These are phyloP conservation scores for Helicocarpus griseus DNA, from an alignment of 2,329 filamentous ascomycete genomes.

Conservation along the genomic window DNA sequence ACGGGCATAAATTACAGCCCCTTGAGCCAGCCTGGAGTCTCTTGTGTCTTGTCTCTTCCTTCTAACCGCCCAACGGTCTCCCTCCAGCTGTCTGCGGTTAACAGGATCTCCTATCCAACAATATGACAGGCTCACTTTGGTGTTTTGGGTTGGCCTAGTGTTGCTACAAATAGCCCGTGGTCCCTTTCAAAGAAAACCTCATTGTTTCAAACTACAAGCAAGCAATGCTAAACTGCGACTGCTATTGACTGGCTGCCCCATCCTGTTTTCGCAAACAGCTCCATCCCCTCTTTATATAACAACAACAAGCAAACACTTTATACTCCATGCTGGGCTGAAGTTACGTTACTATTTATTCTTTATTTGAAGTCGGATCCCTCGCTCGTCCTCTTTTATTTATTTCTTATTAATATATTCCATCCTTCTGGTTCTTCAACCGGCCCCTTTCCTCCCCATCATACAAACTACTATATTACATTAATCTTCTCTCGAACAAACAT, in stretches of 20 bases:
- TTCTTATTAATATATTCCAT: not conserved
- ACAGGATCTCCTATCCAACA: not conserved
- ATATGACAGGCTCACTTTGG: not conserved
- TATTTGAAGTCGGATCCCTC: not conserved
- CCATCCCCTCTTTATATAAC: too few relatives aligned
- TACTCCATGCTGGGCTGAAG: not conserved
- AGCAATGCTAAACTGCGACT: not conserved
- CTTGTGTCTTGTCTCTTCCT: too few relatives aligned
- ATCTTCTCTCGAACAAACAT: not conserved
- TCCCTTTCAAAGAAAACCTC: not conserved
- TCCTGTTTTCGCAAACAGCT: too few relatives aligned
- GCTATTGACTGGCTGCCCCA: not conserved
- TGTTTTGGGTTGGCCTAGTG: not conserved
- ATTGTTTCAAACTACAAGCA: not conserved
- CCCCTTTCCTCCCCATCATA: not conserved
- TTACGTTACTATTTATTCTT: not conserved
- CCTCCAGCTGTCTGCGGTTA: not conserved
- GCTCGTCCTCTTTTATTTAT: not conserved
- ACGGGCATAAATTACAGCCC: not conserved
- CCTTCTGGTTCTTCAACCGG: not conserved
- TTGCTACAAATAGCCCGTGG: constrained; percentile 1
- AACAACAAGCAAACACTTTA: not conserved
- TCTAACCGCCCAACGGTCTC: not conserved
- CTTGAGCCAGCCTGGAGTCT: too few relatives aligned
- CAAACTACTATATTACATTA: not conserved